Evolutionary conservation across 352 stramenopile genomes (phyloP).

Genomic region (Globisporangium paroecandrum): DNA sequence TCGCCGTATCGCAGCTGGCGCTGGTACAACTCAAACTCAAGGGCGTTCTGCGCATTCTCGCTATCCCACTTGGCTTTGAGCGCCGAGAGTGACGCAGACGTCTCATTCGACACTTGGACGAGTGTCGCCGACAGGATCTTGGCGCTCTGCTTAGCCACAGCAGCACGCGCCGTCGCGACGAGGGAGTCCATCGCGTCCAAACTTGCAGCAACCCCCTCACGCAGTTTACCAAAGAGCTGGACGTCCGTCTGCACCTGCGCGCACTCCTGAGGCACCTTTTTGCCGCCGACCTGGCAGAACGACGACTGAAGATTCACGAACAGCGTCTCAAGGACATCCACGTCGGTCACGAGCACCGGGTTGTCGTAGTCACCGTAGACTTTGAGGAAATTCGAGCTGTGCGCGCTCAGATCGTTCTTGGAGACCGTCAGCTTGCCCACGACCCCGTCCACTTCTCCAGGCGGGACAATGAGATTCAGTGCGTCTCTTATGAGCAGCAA

Average conservation of each 20-base stretch:
- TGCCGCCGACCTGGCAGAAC: neutral
- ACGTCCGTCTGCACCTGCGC: neutral
- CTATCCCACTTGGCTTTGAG: neutral
- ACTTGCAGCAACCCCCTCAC: neutral
- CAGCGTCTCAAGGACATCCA: constrained; percentile 2
- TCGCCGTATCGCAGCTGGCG: neutral
- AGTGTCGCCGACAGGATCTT: constrained; percentile 1
- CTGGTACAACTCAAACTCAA: constrained; percentile 3
- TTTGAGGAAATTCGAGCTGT: constrained; percentile 1
- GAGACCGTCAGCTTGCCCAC: neutral
- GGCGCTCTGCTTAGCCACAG: constrained; percentile 3
- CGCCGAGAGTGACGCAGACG: neutral
- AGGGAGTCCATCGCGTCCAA: neutral
- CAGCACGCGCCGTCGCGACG: neutral
- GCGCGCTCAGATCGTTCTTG: neutral
- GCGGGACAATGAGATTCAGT: neutral
- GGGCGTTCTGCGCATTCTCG: neutral
- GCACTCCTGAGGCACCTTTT: neutral
- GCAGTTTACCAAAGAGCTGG: neutral
- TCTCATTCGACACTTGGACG: neutral
- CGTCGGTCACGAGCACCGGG: neutral
- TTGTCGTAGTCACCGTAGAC: constrained; percentile 3
- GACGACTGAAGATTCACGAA: constrained; percentile 3
- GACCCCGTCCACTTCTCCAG: neutral
- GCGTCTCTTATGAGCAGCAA: neutral